Evolutionary conservation across 2,329 filamentous ascomycete species (phyloP).

Genomic region (Alternaria consortialis): DNA sequence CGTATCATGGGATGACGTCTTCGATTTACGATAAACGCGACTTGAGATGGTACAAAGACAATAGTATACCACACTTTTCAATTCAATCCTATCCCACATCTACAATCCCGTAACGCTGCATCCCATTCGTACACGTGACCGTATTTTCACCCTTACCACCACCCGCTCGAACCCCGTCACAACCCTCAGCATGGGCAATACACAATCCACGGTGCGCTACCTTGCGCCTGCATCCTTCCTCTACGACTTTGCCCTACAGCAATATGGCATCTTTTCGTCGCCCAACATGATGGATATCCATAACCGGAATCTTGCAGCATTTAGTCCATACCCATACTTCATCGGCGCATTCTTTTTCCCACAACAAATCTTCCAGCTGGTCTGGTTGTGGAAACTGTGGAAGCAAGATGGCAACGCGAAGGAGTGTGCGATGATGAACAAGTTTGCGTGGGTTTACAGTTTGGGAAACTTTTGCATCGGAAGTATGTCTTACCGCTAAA

Average conservation of each 20-base stretch:
- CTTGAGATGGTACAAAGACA: background rate
- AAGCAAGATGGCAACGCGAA: slow-evolving; percentile 56
- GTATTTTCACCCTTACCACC: background rate
- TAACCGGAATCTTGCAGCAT: slow-evolving; percentile 66
- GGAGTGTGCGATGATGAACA: slow-evolving; percentile 61
- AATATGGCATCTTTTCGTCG: slow-evolving; percentile 65
- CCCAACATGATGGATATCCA: slow-evolving; percentile 70
- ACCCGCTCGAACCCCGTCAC: background rate
- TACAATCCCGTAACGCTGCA: background rate
- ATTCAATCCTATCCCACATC: background rate
- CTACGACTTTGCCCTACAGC: slow-evolving; percentile 66
- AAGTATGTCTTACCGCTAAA: slow-evolving; percentile 50
- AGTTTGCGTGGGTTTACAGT: slow-evolving; percentile 64
- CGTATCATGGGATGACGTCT: slow-evolving; percentile 15
- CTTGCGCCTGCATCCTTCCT: slow-evolving; percentile 64
- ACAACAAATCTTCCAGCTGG: slow-evolving; percentile 66
- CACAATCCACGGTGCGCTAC: slow-evolving; percentile 63
- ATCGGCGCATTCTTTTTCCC: slow-evolving; percentile 69
- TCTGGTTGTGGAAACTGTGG: slow-evolving; percentile 66
- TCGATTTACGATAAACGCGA: slow-evolving; percentile 4
- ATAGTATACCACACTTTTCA: background rate
- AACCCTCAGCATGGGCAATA: slow-evolving; percentile 50
- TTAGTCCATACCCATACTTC: slow-evolving; percentile 66
- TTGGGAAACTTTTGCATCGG: slow-evolving; percentile 68
- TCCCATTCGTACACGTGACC: background rate